These are phyloP conservation scores for Mortierella sp. DNA, from an alignment of 371 early-diverging fungal genomes.

Conservation along the genomic window DNA sequence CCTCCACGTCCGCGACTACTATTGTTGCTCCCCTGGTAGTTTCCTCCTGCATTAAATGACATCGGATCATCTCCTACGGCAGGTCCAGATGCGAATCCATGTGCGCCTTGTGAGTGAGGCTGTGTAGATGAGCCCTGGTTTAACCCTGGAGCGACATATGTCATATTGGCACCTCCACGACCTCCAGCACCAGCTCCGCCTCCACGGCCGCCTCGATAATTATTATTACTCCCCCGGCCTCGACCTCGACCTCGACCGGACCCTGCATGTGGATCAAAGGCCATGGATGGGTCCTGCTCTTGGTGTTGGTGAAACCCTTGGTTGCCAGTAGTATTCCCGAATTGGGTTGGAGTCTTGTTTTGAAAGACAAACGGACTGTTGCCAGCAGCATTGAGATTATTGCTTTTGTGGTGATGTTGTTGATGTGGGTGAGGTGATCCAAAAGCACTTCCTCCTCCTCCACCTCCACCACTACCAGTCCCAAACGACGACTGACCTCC, in stretches of 20 bases:
- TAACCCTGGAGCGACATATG: conserved; percentile 32
- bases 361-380: neutral
- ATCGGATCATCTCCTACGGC: neutral
- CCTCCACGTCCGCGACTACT: conserved; percentile 22
- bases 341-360: neutral
- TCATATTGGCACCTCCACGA: conserved; percentile 24
- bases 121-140: neutral
- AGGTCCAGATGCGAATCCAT: conserved; percentile 5
- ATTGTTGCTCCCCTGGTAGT: neutral
- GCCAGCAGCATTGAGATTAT: too few relatives aligned
- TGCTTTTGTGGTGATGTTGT: too few relatives aligned
- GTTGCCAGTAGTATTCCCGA: neutral
- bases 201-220: conserved; percentile 24
- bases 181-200: too few relatives aligned
- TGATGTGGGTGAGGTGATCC: neutral
- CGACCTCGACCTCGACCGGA: conserved; percentile 20
- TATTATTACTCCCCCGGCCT: conserved; percentile 17
- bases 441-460: neutral
- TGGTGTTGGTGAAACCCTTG: too few relatives aligned
- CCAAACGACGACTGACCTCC: neutral
- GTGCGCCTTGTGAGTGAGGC: too few relatives aligned
- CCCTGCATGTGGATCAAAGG: neutral
- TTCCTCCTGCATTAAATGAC: too few relatives aligned
- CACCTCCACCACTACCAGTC: neutral
- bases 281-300: too few relatives aligned